Percentiles rank a stretch among this genome's conserved stretches.
Conservation (phyloP, 495 filamentous ascomycete genomes). For the Collariella sp. region DNA sequence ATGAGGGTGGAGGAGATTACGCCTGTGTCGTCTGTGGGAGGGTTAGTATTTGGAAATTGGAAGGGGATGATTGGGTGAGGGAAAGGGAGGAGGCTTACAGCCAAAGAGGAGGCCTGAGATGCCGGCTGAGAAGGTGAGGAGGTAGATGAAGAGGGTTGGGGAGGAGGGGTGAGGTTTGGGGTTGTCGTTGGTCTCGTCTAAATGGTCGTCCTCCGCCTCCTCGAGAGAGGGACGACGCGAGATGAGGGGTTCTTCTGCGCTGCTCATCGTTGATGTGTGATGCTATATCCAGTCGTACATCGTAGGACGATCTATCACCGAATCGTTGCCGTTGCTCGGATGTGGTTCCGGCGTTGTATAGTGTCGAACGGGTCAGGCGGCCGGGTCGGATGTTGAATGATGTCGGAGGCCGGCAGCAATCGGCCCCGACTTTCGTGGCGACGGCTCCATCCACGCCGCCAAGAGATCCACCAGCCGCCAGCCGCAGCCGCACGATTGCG, state of each 20-base stretch:
- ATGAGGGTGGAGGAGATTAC: constrained; percentile 86
- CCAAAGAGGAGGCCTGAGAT: constrained; percentile 84
- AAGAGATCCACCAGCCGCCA: constrained; percentile 1
- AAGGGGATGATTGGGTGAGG: neutral
- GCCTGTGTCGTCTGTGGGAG: constrained; percentile 62
- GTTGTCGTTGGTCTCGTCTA: constrained; percentile 2
- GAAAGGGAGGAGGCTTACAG: constrained; percentile 48
- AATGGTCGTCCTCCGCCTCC: neutral
- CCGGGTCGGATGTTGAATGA: neutral
- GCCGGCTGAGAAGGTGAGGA: constrained; percentile 69
- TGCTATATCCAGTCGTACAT: neutral
- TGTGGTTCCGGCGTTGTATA: neutral
- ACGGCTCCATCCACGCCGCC: neutral
- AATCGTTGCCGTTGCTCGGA: neutral
- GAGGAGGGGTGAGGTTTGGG: constrained; percentile 3
- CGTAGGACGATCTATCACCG: neutral
- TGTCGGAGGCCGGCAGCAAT: neutral
- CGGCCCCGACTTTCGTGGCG: neutral
- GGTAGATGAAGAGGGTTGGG: constrained; percentile 52
- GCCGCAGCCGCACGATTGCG: neutral
- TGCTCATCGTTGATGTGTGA: constrained; percentile 12
- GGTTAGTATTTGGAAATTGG: constrained; percentile 15
- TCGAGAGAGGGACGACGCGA: neutral
- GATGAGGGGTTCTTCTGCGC: constrained; percentile 23
- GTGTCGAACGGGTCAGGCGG: neutral